phyloP scores from a whole-genome alignment of 257 asterid genomes.

The Leonotis leonurus region DNA sequence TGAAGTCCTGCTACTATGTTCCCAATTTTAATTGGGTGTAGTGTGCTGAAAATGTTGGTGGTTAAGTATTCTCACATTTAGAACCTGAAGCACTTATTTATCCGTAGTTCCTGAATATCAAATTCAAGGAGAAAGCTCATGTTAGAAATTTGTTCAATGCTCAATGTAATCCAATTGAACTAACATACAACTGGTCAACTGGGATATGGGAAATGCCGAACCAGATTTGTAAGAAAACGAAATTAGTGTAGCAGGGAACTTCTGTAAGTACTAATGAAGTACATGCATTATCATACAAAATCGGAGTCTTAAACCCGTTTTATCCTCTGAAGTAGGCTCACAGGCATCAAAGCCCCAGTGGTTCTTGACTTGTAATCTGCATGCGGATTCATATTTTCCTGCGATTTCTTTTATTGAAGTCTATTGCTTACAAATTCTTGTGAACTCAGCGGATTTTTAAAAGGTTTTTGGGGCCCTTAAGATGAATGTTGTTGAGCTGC shows the following conservation, averaged over 20 bases:
- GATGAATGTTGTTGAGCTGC: slow-evolving; percentile 28
- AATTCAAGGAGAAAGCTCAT: background rate
- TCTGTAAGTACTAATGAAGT: background rate
- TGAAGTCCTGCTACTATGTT: background rate
- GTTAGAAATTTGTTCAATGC: background rate
- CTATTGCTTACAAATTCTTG: background rate
- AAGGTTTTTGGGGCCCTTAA: slow-evolving; percentile 7
- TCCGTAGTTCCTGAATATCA: background rate
- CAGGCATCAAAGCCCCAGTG: background rate
- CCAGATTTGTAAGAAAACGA: background rate
- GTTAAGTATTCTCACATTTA: background rate
- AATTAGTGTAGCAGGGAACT: background rate
- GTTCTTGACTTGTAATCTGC: slow-evolving; percentile 10
- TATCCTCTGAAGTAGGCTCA: background rate
- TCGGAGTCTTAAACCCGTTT: background rate
- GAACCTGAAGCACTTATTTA: background rate
- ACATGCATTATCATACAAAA: background rate
- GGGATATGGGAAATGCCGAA: background rate
- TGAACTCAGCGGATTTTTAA: background rate
- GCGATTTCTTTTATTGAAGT: slow-evolving; percentile 18
- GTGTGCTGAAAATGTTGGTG: slow-evolving; percentile 14
- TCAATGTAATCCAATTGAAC: background rate
- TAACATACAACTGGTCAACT: background rate
- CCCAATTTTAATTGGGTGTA: slow-evolving; percentile 10
- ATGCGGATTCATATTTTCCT: background rate